Base-by-base conservation (phyloP, 176 grass and related monocot genomes). In the barley (Hordeum vulgare) region DNA sequence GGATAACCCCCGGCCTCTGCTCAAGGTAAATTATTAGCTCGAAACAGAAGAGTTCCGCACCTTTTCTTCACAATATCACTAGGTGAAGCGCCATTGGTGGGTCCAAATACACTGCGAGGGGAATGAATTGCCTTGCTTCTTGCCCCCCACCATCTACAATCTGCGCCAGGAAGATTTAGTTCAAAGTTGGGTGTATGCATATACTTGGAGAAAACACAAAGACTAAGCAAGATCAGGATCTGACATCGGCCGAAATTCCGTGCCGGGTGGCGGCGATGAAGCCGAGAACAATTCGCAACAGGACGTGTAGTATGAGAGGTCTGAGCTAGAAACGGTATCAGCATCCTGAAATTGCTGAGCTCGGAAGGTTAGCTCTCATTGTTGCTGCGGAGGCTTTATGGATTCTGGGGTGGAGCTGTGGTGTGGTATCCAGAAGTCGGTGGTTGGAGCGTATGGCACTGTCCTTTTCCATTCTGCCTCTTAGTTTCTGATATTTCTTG, bases 41-140 rank as follows among this genome's bases (percentile, higher is more conserved):
- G 71, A 31, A 51, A 58, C 5, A 49, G 18, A 54, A 54, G 7
- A 11, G 29, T 18, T 7, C 42, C 64, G 29, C 45, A 97, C 94
- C 94, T 92, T 89, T 92, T 94, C 80, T 88, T 94, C 40, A 89
- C 75, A 60, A 74, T 61, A n/a, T 59, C 72, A 79, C 64, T 65
- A 81, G 79, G 82, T 58, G 86, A 86, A 15, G 42, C 41, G 25
- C 90, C 90, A 79, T 91, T 91, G 41, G 69, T 77, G 53, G 88
- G 85, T 57, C 72, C 79, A 26, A 86, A 71, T 61, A 74, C 63
- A 81, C 59, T 51, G 44, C 73, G 53, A 82, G 76, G 62, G 53
- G 61, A 77, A 77, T 86, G 40, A 74, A 61, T 11, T 6, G 24
- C 70, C 40, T 71, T 92, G 59, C 76, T 84, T 65, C n/a, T 37